Base-by-base conservation (phyloP, 2,329 filamentous ascomycete species). In the Cladophialophora exuberans region DNA sequence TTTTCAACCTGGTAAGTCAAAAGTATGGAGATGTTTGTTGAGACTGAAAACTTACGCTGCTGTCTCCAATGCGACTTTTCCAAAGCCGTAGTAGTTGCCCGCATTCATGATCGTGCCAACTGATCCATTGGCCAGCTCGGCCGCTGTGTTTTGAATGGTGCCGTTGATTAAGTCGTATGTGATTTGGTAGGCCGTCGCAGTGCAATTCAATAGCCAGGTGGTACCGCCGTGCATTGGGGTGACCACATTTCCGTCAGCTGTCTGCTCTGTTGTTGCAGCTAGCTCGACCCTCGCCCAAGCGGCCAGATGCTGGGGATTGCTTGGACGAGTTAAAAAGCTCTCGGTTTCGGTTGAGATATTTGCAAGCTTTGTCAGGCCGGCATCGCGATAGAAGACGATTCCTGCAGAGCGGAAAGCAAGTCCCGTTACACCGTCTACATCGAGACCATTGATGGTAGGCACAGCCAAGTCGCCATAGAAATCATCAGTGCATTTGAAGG, bases 111-210 rank as follows among this genome's bases (percentile, higher is more conserved):
- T 39, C 1, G 42, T 53, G 6, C 41, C 42, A 11, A 56, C 52
- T 2, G 52, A 49, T 1, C 45, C 52, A 11, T 50, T 46, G 6
- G 39, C 33, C 6, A 50, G 6, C 17, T 54, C 46, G 25, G 51
- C 25, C 15, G 39, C 45, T 6, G 31, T 42, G 15, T 50, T 36
- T 2, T 41, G 38, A n/a, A 45, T 35, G 18, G 23, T 54, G 15
- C 56, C 54, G 25, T 65, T 62, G 23, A 64, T 31, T 2, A 48
- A 52, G 30, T 55, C 47, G 41, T 66, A 67, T n/a, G 54, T 36
- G 18, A 66, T 53, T 11, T 66, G 60, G 31, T 65, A 66, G 1
- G 62, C 42, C 0, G 63, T 65, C 7, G 57, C 56, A 11, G 57
- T 56, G 55, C 64, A 67, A 2, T 57, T 56, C 1, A 67, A 39